Percentiles rank a stretch among this genome's conserved stretches.
phyloP scores from a whole-genome alignment of 225 moss, liverwort and hornwort species.

The Anthoceros angustus region DNA sequence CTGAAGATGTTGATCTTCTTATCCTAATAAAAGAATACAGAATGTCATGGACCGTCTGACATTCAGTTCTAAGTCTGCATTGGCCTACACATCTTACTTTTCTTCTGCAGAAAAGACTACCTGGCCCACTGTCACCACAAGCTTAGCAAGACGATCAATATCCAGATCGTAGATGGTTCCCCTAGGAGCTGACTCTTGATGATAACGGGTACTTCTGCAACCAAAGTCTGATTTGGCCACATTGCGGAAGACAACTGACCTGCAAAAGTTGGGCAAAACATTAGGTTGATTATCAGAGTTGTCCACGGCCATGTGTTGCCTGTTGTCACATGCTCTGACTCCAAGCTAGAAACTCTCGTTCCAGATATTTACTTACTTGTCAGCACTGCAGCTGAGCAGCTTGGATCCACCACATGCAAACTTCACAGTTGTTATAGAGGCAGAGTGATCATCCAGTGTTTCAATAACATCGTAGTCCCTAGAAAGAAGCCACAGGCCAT shows the following conservation, averaged over 20 bases:
- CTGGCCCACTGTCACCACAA: constrained; percentile 55
- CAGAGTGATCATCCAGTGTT: constrained; percentile 59
- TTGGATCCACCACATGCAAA: constrained; percentile 55
- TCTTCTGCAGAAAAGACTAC: constrained; percentile 9
- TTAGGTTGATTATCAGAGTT: neutral
- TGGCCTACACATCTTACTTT: neutral
- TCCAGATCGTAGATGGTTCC: constrained; percentile 64
- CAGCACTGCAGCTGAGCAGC: constrained; percentile 66
- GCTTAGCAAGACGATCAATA: constrained; percentile 39
- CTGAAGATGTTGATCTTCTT: constrained; percentile 53
- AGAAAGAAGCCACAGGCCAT: constrained; percentile 5
- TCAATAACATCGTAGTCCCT: constrained; percentile 61
- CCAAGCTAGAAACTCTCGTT: neutral
- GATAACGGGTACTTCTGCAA: constrained; percentile 51
- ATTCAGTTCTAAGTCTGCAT: constrained; percentile 7
- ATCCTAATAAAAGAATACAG: constrained; percentile 25
- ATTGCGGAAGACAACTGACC: constrained; percentile 64
- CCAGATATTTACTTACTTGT: constrained; percentile 32
- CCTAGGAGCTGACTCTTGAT: constrained; percentile 50
- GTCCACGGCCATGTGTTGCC: too few relatives aligned
- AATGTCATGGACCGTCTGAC: too few relatives aligned
- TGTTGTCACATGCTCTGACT: neutral
- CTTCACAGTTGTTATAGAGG: constrained; percentile 52
- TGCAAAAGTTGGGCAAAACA: constrained; percentile 11
- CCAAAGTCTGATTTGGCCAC: constrained; percentile 24